These are phyloP conservation scores for Aspergillus versicolor DNA, from an alignment of 2,329 filamentous ascomycete genomes.

Conservation along the genomic window DNA sequence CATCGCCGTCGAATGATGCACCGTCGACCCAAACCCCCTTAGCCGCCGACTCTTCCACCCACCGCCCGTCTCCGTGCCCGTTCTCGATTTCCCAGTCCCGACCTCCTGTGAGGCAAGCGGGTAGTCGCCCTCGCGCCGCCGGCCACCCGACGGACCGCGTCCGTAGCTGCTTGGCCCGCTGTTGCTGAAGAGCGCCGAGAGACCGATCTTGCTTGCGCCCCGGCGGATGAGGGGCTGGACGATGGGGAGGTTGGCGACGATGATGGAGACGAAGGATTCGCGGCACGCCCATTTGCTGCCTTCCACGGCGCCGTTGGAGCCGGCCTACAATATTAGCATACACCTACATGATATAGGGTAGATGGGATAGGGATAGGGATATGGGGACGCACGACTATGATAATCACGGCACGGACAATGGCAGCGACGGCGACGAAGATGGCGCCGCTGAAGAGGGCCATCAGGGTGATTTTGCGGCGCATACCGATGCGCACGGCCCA, in stretches of 20 bases:
- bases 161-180: conserved; percentile 10
- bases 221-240: conserved; percentile 35
- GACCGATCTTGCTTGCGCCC: conserved; percentile 24
- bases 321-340: conserved; percentile 12
- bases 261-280: conserved; percentile 44
- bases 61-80: background rate
- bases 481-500: conserved; percentile 51
- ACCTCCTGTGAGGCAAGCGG: background rate
- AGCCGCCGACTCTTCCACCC: background rate
- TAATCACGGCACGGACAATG: conserved; percentile 52
- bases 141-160: background rate
- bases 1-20: conserved; percentile 20
- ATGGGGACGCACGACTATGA: conserved; percentile 36
- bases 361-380: no score
- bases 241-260: conserved; percentile 43
- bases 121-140: background rate
- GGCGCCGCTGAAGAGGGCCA: conserved; percentile 55
- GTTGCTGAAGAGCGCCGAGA: conserved; percentile 28
- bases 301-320: conserved; percentile 32
- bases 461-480: conserved; percentile 50
- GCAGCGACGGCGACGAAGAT: conserved; percentile 54
- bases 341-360: no score
- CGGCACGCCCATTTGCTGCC: conserved; percentile 44
- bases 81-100: background rate
- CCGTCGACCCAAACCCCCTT: conserved; percentile 1